Evolutionary conservation across 225 moss, liverwort and hornwort genomes (phyloP).

Genomic region (Climacium dendroides): DNA sequence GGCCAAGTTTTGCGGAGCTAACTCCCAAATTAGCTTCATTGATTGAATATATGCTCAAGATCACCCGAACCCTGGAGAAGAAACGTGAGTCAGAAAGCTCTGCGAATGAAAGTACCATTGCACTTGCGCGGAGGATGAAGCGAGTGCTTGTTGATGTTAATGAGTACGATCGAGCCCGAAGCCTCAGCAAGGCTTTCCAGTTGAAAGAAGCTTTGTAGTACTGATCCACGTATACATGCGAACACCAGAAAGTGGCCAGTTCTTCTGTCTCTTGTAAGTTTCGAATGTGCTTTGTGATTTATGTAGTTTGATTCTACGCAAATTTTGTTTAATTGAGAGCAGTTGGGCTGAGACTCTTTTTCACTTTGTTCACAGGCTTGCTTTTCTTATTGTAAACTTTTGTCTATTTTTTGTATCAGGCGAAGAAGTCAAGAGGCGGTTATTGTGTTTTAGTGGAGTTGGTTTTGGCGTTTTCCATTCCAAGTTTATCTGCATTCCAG

Average conservation of each 20-base stretch:
- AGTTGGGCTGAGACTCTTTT: background rate
- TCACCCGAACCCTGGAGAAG: conserved; percentile 73
- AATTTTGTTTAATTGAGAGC: background rate
- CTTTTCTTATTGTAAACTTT: background rate
- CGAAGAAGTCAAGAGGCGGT: background rate
- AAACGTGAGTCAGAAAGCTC: conserved; percentile 49
- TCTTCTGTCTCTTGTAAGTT: conserved; percentile 1
- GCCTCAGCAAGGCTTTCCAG: conserved; percentile 74
- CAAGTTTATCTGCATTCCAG: background rate
- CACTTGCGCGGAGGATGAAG: conserved; percentile 83
- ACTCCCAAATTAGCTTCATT: conserved; percentile 86
- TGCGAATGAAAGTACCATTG: conserved; percentile 50
- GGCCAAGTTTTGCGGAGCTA: conserved; percentile 54
- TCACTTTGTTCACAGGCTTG: background rate
- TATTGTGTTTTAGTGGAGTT: background rate
- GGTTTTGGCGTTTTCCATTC: background rate
- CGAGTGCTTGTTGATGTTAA: conserved; percentile 88
- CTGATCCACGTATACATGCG: background rate
- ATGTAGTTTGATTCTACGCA: background rate
- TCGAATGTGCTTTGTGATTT: background rate
- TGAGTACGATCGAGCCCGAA: conserved; percentile 89
- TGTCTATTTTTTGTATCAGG: background rate
- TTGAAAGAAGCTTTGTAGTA: conserved; percentile 74
- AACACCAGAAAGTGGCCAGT: background rate
- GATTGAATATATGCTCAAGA: conserved; percentile 65